Evolutionary conservation across 257 asterid species (phyloP), one percentile per base, ranked within the genome.

Genomic region (Lycium ferocissimum): DNA sequence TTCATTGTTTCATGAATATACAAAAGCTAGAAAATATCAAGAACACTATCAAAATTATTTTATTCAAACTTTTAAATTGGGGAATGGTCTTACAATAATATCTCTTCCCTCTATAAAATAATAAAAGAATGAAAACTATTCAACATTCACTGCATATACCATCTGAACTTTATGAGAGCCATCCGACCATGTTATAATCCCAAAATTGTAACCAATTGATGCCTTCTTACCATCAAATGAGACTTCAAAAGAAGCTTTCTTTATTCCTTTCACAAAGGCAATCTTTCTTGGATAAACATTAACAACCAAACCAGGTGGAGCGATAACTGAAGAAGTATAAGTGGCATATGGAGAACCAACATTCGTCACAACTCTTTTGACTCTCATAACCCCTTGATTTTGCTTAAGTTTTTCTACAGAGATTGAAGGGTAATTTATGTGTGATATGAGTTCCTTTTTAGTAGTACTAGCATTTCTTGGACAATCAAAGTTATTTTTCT

Each of bases 401-500:
- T 57, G 82, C 65, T 70, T 66, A 13, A 91, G 85, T 58, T 88
- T 86, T 10, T 85, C 93, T n/a, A 93, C 86, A 78, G 98, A 93
- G 47, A 94, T 92, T 58, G 95, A 88, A 51, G 97, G 98, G 80
- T 93, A 94, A 84, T 94, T 94, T 59, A 93, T 85, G 85, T 89
- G 81, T 45, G 98, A 91, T 40, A 94, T 89, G 67, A 89, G 88
- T 53, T 83, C 73, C 26, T 84, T 72, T 75, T 20, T n/a, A 15
- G 1, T 6, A 75, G 45, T 1, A 45, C 63, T 38, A 35, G 84
- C 22, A 43, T 73, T 79, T 40, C 49, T 89, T 0, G 92, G 92
- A 83, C 98, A 94, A 6, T 86, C 83, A 79, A 94, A 93, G n/a
- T 51, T 51, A 0, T 85, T 91, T 18, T 81, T 88, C 3, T 88